Conservation (phyloP, 2,329 filamentous ascomycete species). For the Ascochyta pisi region DNA sequence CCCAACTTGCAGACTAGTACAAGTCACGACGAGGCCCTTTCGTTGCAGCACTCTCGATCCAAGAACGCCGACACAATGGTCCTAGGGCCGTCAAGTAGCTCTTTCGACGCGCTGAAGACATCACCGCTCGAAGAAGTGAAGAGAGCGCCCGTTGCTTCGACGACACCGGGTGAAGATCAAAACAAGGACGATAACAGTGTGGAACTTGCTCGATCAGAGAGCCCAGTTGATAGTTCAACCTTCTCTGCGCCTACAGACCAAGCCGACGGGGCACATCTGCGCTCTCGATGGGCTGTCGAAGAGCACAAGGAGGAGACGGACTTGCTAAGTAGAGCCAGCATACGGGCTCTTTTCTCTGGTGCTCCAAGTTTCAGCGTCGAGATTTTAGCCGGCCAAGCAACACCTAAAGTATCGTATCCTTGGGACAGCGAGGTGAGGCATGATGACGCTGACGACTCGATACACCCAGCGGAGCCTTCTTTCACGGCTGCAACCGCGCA, state of each 20-base stretch:
- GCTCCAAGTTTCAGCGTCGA: conserved; percentile 74
- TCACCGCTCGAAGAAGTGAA: background rate
- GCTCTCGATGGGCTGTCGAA: conserved; percentile 23
- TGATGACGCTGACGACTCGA: conserved; percentile 66
- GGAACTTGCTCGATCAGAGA: background rate
- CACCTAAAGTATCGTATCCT: conserved; percentile 70
- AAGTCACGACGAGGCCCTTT: conserved; percentile 9
- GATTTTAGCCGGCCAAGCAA: conserved; percentile 65
- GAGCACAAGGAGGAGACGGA: conserved; percentile 24
- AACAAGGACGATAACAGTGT: background rate
- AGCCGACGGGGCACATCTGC: conserved; percentile 14
- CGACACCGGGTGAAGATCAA: background rate
- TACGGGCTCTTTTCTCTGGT: conserved; percentile 77
- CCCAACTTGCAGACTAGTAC: conserved; percentile 26
- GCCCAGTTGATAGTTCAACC: background rate
- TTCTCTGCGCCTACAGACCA: conserved; percentile 12
- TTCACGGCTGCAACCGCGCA: conserved; percentile 46
- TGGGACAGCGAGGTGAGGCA: conserved; percentile 68
- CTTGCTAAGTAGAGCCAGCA: conserved; percentile 57
- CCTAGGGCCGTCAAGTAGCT: background rate
- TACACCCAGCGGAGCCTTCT: conserved; percentile 42
- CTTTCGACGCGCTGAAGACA: background rate
- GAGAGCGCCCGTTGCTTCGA: background rate
- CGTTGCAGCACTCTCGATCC: background rate
- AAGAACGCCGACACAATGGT: background rate